These are phyloP conservation scores for Hypoxylon sp. DNA, from an alignment of 2,329 filamentous ascomycete species.

Conservation along the genomic window DNA sequence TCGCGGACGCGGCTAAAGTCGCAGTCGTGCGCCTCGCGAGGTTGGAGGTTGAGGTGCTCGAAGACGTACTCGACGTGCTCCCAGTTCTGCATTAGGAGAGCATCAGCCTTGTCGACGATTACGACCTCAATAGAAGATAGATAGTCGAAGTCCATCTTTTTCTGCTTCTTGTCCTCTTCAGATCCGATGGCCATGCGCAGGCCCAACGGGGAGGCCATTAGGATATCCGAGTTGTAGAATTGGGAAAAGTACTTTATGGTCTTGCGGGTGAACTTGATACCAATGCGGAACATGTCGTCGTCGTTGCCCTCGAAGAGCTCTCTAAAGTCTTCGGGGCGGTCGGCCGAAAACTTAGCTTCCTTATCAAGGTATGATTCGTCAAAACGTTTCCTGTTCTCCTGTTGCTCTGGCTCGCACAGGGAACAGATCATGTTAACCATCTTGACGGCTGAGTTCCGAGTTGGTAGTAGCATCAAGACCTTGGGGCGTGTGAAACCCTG, in stretches of 20 bases:
- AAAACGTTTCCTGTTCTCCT: slow-evolving; percentile 95
- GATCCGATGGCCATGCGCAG: slow-evolving; percentile 91
- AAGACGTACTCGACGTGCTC: slow-evolving; percentile 95
- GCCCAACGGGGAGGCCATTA: slow-evolving; percentile 90
- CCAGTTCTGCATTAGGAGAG: slow-evolving; percentile 98
- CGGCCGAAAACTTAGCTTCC: slow-evolving; percentile 76
- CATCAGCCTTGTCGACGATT: slow-evolving; percentile 91
- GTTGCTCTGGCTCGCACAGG: slow-evolving; percentile 86
- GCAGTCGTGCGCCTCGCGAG: slow-evolving; percentile 89
- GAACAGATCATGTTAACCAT: slow-evolving; percentile 83
- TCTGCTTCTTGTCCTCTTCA: slow-evolving; percentile 75
- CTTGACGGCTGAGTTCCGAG: slow-evolving; percentile 85
- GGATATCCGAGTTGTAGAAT: slow-evolving; percentile 97
- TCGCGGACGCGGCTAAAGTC: slow-evolving; percentile 91
- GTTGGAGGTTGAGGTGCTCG: slow-evolving; percentile 90
- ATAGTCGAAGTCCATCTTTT: slow-evolving; percentile 87
- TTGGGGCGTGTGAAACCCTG: slow-evolving; percentile 97
- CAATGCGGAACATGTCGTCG: slow-evolving; percentile 96
- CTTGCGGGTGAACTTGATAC: slow-evolving; percentile 97
- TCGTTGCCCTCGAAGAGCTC: slow-evolving; percentile 95
- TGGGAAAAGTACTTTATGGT: slow-evolving; percentile 94
- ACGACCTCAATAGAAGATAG: slow-evolving; percentile 93
- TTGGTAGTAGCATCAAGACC: slow-evolving; percentile 90
- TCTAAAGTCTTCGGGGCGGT: slow-evolving; percentile 87
- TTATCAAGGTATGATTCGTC: slow-evolving; percentile 83